Evolutionary conservation across 805 yeast genomes (phyloP).

Genomic region (Ogataea nakhonphanomensis): DNA sequence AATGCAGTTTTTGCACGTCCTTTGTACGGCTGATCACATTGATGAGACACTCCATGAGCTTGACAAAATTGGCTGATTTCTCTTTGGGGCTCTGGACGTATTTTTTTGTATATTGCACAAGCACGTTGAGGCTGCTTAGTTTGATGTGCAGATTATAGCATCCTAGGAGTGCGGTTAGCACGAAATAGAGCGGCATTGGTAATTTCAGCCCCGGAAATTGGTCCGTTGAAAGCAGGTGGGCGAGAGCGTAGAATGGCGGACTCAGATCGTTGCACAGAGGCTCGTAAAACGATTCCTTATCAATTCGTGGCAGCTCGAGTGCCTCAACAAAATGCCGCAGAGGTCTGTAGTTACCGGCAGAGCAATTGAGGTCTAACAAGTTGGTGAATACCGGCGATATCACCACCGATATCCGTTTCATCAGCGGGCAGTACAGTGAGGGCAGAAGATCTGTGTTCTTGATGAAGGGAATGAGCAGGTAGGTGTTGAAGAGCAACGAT

Average conservation of each 20-base stretch:
- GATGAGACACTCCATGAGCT: slow-evolving; percentile 25
- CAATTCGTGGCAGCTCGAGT: slow-evolving; percentile 20
- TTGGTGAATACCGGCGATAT: slow-evolving; percentile 23
- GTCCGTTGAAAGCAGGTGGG: slow-evolving; percentile 20
- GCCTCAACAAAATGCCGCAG: slow-evolving; percentile 17
- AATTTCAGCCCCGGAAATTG: slow-evolving; percentile 8
- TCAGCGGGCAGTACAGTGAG: slow-evolving; percentile 21
- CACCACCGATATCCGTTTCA: slow-evolving; percentile 20
- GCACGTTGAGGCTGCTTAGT: slow-evolving; percentile 28
- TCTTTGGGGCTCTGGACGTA: slow-evolving; percentile 12
- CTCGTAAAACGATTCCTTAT: slow-evolving; percentile 18
- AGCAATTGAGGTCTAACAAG: slow-evolving; percentile 19
- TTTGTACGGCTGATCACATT: slow-evolving; percentile 22
- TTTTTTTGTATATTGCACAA: slow-evolving; percentile 25
- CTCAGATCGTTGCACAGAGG: slow-evolving; percentile 19
- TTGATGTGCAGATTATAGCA: slow-evolving; percentile 24
- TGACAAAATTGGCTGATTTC: slow-evolving; percentile 20
- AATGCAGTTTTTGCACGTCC: slow-evolving; percentile 14
- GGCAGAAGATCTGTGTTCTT: slow-evolving; percentile 9
- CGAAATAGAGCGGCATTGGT: slow-evolving; percentile 28
- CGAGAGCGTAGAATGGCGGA: slow-evolving; percentile 26
- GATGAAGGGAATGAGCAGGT: slow-evolving; percentile 27
- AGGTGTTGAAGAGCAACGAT: slow-evolving; percentile 21
- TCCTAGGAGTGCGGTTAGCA: slow-evolving; percentile 24
- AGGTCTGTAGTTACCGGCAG: slow-evolving; percentile 9